phyloP scores from a whole-genome alignment of 495 filamentous ascomycete species.

The Xylaria telfairii region DNA sequence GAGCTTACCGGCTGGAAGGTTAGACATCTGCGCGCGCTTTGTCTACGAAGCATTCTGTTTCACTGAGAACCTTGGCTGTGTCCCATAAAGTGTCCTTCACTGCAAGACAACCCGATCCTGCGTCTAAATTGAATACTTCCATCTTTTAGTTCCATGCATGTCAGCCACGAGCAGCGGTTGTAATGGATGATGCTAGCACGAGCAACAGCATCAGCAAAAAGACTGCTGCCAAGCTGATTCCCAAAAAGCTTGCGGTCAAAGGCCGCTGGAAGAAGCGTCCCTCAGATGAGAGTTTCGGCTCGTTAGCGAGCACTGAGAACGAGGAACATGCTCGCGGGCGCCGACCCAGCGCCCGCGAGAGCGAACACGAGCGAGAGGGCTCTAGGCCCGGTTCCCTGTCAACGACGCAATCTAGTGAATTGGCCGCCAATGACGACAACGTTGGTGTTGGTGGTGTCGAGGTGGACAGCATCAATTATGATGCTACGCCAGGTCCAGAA shows the following conservation, averaged over 20 bases:
- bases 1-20: background rate
- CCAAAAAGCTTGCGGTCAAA: slow-evolving; percentile 51
- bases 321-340: slow-evolving; percentile 38
- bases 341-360: slow-evolving; percentile 33
- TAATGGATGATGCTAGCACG: slow-evolving; percentile 34
- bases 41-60: background rate
- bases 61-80: background rate
- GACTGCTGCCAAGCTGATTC: slow-evolving; percentile 56
- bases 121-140: background rate
- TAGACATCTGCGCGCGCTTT: slow-evolving; percentile 11
- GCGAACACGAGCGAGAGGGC: slow-evolving; percentile 37
- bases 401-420: slow-evolving; percentile 32
- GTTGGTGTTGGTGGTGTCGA: slow-evolving; percentile 15
- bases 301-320: slow-evolving; percentile 40
- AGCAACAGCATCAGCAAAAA: slow-evolving; percentile 42
- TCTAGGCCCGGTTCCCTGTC: slow-evolving; percentile 34
- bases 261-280: slow-evolving; percentile 51
- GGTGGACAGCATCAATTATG: slow-evolving; percentile 3
- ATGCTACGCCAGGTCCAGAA: slow-evolving; percentile 32
- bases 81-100: background rate
- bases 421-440: slow-evolving; percentile 32
- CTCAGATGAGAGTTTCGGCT: slow-evolving; percentile 46
- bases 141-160: background rate
- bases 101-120: background rate
- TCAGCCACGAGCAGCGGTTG: slow-evolving; percentile 23